phyloP scores from a whole-genome alignment of 2,329 filamentous ascomycete genomes.

The Aspergillus transmontanensis region DNA sequence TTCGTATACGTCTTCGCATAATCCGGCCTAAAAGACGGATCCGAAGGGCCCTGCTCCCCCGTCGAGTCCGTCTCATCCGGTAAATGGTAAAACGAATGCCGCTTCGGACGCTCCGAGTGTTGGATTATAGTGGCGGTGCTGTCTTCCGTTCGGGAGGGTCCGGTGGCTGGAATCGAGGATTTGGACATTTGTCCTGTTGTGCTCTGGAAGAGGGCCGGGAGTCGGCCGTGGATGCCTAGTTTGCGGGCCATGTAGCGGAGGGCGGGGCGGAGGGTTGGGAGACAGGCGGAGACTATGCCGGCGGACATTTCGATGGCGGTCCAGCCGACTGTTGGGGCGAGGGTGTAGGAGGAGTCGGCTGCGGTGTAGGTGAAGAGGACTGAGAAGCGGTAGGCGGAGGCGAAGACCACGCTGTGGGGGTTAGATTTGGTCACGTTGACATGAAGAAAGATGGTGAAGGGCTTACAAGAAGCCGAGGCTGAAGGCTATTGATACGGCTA shows the following conservation, averaged over 20 bases:
- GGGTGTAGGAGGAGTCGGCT: conserved; percentile 28
- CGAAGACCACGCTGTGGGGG: conserved; percentile 28
- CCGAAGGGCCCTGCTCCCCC: conserved; percentile 7
- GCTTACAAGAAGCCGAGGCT: conserved; percentile 28
- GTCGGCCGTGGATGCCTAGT: conserved; percentile 19
- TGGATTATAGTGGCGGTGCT: conserved; percentile 6
- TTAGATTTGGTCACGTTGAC: not conserved
- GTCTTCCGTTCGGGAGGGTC: not conserved
- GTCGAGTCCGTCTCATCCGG: conserved; percentile 17
- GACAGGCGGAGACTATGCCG: conserved; percentile 31
- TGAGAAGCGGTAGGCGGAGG: conserved; percentile 29
- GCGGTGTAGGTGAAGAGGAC: conserved; percentile 29
- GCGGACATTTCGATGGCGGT: conserved; percentile 34
- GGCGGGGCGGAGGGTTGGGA: conserved; percentile 30
- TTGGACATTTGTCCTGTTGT: conserved; percentile 9
- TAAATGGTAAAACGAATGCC: conserved; percentile 24
- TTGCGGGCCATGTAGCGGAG: conserved; percentile 22
- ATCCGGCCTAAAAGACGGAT: conserved; percentile 21
- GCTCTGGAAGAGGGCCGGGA: conserved; percentile 19
- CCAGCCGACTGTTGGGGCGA: conserved; percentile 32
- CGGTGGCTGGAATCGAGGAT: conserved; percentile 3
- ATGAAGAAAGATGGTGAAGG: not conserved
- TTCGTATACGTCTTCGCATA: conserved; percentile 22
- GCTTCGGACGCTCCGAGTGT: conserved; percentile 6
- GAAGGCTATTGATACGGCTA: conserved; percentile 26